These are phyloP conservation scores for Cryptosporidium meleagridis DNA, from an alignment of 169 alveolate species.

Conservation along the genomic window DNA sequence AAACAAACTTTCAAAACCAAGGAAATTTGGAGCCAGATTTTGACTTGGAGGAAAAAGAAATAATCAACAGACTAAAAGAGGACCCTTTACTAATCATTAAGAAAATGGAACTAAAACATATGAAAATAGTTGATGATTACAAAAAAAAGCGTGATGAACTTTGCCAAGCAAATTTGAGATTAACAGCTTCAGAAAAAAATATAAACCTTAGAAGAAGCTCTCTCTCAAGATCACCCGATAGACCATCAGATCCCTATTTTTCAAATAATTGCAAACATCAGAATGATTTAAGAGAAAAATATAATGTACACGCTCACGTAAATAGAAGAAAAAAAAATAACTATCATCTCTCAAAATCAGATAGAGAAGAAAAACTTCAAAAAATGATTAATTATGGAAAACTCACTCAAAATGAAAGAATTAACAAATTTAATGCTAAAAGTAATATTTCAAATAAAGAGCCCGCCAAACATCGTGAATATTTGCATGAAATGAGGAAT, in stretches of 20 bases:
- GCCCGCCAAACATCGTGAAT: background rate
- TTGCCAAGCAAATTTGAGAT: background rate
- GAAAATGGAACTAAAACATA: constrained; percentile 51
- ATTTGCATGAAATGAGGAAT: constrained; percentile 1
- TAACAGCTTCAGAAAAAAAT: background rate
- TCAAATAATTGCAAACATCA: background rate
- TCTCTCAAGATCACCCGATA: constrained; percentile 61
- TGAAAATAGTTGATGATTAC: constrained; percentile 27
- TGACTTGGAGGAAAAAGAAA: constrained; percentile 29
- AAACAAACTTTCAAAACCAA: background rate
- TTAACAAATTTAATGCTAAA: background rate
- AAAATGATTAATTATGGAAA: constrained; percentile 28
- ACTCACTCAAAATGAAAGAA: constrained; percentile 29
- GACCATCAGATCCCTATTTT: background rate
- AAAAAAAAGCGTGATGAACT: constrained; percentile 17
- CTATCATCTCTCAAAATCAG: background rate
- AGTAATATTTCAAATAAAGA: background rate
- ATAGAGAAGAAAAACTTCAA: constrained; percentile 18
- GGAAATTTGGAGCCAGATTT: background rate
- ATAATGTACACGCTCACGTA: background rate
- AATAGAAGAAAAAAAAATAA: background rate
- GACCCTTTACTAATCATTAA: constrained; percentile 57
- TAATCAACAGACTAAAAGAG: constrained; percentile 47
- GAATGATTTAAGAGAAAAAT: background rate
- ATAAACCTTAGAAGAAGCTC: constrained; percentile 6